Conservation (phyloP, 352 stramenopile genomes). For the Pythium phragmiticola region DNA sequence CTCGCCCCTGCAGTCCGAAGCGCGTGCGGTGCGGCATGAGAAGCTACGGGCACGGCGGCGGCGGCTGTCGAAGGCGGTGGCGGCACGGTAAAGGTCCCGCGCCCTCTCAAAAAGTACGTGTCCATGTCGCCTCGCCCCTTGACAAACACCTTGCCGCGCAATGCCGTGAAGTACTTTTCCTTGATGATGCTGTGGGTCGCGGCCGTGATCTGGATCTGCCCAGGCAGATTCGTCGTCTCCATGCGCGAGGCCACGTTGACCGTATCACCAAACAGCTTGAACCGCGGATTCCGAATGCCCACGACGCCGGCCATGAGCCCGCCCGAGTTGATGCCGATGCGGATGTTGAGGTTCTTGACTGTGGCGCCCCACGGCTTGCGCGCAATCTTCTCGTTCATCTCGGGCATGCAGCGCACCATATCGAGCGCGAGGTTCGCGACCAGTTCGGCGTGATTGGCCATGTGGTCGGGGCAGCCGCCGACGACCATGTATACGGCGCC, state of each 20-base stretch:
- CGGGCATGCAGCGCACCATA: constrained; percentile 79
- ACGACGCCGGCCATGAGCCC: constrained; percentile 85
- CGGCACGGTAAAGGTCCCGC: constrained; percentile 56
- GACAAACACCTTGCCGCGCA: constrained; percentile 76
- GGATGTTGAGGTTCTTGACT: constrained; percentile 81
- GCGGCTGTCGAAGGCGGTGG: constrained; percentile 26
- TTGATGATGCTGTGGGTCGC: constrained; percentile 62
- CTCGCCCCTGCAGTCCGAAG: too few species aligned
- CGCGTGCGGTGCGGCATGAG: background rate
- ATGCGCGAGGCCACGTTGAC: constrained; percentile 87
- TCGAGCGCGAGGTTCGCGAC: constrained; percentile 80
- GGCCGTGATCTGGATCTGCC: constrained; percentile 82
- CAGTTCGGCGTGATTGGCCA: constrained; percentile 71
- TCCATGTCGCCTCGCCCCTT: constrained; percentile 84
- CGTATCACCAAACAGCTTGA: constrained; percentile 88
- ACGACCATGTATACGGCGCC: constrained; percentile 90
- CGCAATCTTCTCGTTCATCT: constrained; percentile 70
- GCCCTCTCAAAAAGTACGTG: constrained; percentile 75
- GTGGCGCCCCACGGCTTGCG: constrained; percentile 64
- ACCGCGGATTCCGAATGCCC: constrained; percentile 78
- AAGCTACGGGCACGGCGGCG: background rate
- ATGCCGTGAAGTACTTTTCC: constrained; percentile 65
- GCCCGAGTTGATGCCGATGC: constrained; percentile 85
- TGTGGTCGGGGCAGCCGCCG: constrained; percentile 70
- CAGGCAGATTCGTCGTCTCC: constrained; percentile 78